Base-by-base conservation (phyloP, 2,329 filamentous ascomycete genomes). In the Aspergillus sp. region DNA sequence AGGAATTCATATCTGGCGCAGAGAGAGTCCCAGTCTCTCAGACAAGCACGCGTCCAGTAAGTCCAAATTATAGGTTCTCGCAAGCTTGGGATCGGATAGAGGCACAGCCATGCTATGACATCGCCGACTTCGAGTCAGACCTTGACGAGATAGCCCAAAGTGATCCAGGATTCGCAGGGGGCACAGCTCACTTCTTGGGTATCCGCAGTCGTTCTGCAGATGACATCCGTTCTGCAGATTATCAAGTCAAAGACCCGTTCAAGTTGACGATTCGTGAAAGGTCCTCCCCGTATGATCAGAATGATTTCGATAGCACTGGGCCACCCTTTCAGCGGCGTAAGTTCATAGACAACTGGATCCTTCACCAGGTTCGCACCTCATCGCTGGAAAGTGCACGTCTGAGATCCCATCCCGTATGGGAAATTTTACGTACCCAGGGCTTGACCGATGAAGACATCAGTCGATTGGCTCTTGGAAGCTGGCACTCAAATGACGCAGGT, bases 301-400 rank as follows among this genome's bases (percentile, higher is more conserved):
- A n/a, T 17, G 47, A 47, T 15, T 47, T 32, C n/a, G 39, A 11
- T 13, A 48, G 21, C 19, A 13, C 41, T 42, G 41, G 7, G 13
- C 50, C 17, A 17, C 30, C 21, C 44, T n/a, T n/a, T n/a, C 23
- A 32, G 25, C 25, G 25, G 10, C 23, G 8, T 32, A 17, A 57
- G 7, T 73, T 71, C 50, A 64, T 74, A 54, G 70, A 71, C 30
- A 69, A 65, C 57, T 74, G 72, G 72, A 65, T 73, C 36, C 68
- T 73, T 0, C 70, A 75, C 39, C 67, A 69, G 25, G 63, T 75
- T 3, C 67, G 71, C 8, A 71, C 68, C 30, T 75, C 71, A 1
- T 65, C 65, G 1, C 51, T 72, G 21, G 67, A 71, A 38, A 68
- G 71, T 21, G 39, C 64, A 50, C 66, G 64, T 1, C 59, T 72